Conservation (phyloP, 2,329 filamentous ascomycete species). For the Colletotrichum tamarilloi region DNA sequence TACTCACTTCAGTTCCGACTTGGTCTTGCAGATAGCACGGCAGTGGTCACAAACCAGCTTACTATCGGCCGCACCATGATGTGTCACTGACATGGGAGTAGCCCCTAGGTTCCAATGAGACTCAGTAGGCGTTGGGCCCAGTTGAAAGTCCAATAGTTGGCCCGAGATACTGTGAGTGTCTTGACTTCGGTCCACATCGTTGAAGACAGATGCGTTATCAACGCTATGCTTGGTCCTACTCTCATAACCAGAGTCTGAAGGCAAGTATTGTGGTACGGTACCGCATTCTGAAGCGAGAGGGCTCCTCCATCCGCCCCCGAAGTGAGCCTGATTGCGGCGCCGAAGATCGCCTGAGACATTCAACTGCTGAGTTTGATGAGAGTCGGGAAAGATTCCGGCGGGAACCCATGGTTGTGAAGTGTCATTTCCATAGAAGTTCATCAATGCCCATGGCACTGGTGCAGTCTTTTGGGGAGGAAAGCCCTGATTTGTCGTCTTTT, state of each 20-base stretch:
- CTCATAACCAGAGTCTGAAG: constrained; percentile 61
- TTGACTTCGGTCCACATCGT: constrained; percentile 51
- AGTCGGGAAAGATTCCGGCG: constrained; percentile 44
- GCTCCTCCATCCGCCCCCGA: constrained; percentile 45
- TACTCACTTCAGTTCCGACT: constrained; percentile 66
- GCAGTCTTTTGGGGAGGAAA: constrained; percentile 3
- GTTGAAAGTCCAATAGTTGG: constrained; percentile 45
- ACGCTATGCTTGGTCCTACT: constrained; percentile 55
- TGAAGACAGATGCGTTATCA: constrained; percentile 55
- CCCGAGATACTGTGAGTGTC: constrained; percentile 53
- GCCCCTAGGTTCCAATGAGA: background rate
- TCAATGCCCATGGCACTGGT: constrained; percentile 39
- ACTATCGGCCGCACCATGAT: constrained; percentile 29
- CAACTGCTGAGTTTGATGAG: constrained; percentile 44
- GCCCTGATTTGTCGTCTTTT: background rate
- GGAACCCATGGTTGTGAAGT: constrained; percentile 57
- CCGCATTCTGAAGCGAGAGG: constrained; percentile 52
- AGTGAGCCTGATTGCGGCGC: constrained; percentile 41
- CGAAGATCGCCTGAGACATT: constrained; percentile 40
- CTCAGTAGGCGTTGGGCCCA: background rate
- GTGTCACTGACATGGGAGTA: constrained; percentile 16
- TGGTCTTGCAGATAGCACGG: constrained; percentile 56
- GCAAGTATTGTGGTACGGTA: constrained; percentile 46
- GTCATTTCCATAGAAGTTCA: constrained; percentile 51
- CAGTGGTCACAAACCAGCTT: constrained; percentile 53